A percentile compares a stretch with the other conserved stretches of the same genome.
phyloP scores from a whole-genome alignment of 2,329 filamentous ascomycete species.

The Aspergillus ustus region DNA sequence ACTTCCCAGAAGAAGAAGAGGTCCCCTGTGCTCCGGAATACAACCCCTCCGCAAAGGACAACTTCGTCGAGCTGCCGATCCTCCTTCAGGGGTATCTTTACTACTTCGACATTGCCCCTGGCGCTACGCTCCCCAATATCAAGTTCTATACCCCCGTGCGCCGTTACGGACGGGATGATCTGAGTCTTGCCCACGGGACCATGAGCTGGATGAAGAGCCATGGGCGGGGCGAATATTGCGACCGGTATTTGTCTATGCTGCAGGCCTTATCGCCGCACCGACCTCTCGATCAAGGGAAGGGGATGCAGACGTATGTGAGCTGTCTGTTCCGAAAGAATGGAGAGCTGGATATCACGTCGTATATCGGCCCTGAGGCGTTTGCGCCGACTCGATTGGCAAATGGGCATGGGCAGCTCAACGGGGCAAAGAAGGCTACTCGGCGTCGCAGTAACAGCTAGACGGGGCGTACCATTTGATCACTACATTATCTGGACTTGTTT shows the following conservation, averaged over 20 bases:
- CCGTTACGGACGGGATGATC: background rate
- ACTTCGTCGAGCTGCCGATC: background rate
- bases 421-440: too few relatives aligned
- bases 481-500: too few relatives aligned
- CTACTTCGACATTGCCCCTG: background rate
- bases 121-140: background rate
- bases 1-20: background rate
- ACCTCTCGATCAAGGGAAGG: background rate
- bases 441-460: too few relatives aligned
- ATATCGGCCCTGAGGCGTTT: background rate
- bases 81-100: background rate
- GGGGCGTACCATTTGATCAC: too few relatives aligned
- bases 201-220: conserved; percentile 1
- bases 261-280: background rate
- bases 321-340: background rate
- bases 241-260: background rate
- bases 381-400: too few relatives aligned
- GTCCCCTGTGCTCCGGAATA: background rate
- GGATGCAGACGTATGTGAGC: conserved; percentile 2
- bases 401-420: too few relatives aligned
- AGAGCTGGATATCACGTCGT: background rate
- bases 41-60: too few relatives aligned
- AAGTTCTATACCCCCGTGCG: background rate
- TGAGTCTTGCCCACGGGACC: background rate
- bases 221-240: background rate